Base-by-base conservation (phyloP, 495 filamentous ascomycete species). In the Aspergillus nidulans region DNA sequence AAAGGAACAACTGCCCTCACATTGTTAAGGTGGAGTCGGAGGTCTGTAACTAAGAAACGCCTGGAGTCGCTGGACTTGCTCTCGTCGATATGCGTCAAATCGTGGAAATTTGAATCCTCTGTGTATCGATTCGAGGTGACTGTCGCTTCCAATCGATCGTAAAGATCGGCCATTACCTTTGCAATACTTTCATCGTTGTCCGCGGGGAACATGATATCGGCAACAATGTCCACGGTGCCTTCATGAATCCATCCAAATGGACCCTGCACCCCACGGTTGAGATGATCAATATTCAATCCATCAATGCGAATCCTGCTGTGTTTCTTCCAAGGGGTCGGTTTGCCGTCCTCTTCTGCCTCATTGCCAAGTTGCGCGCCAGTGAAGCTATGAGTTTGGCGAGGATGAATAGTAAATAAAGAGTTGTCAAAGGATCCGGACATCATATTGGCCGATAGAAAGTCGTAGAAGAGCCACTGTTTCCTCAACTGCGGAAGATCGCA, bases 211-310 rank as follows among this genome's bases (percentile, higher is more conserved):
- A 94, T 89, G 50, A 97, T 84, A 59, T 98, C 95, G 6, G 95
- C 89, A 16, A 97, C 87, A 51, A 98, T 96, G 65, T 98, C 95
- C 36, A 98, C 94, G 49, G 89, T 92, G 7, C 94, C 94, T 69
- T 95, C 88, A 62, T 92, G 85, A 36, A 98, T 98, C 94, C 94
- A 98, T 0, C 90, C 92, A 66, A 98, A 97, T 0, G 92, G 94
- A 0, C 94, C 95, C 57, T 94, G 84, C 5, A 96, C 87, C 26
- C 94, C 92, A 30, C 91, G 86, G 63, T 98, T 98, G 3, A 98
- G 77, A 68, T 98, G 94, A 63, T 97, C 92, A 51, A 98, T 95
- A 63, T 88, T 95, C 5, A 98, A 79, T 8, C 89, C 91, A 63
- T 97, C 94, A 57, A 98, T 94, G 15, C 94, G 83, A 25, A 96